These are phyloP conservation scores for Leishmania martiniquensis DNA, from an alignment of 208 protist species.

Conservation along the genomic window DNA sequence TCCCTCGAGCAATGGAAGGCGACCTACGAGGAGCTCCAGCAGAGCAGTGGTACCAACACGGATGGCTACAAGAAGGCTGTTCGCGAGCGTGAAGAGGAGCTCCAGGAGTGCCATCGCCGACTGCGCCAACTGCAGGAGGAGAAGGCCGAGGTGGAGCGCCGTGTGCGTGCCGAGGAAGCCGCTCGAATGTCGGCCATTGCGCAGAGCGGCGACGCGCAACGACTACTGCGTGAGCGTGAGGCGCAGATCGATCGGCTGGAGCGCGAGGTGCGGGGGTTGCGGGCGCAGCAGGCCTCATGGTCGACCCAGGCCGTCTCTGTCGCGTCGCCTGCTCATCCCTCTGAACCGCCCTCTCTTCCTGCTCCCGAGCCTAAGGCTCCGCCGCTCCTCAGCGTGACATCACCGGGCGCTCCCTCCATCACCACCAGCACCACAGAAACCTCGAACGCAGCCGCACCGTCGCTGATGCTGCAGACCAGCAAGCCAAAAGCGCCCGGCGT, in stretches of 20 bases:
- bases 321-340: background rate
- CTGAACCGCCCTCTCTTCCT: background rate
- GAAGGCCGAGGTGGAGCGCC: conserved; percentile 40
- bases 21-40: conserved; percentile 54
- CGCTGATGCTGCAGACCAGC: background rate
- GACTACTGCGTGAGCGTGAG: conserved; percentile 43
- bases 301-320: background rate
- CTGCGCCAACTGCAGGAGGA: conserved; percentile 44
- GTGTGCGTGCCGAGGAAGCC: conserved; percentile 41
- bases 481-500: conserved; percentile 1
- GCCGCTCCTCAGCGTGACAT: background rate
- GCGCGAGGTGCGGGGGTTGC: conserved; percentile 47
- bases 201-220: conserved; percentile 39
- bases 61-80: conserved; percentile 45
- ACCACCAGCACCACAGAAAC: background rate
- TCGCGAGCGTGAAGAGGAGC: conserved; percentile 58
- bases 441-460: background rate
- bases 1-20: conserved; percentile 55
- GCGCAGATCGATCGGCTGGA: conserved; percentile 47
- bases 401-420: background rate
- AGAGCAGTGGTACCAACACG: conserved; percentile 30
- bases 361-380: background rate
- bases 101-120: conserved; percentile 31
- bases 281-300: conserved; percentile 9
- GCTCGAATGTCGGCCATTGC: conserved; percentile 27